Percentiles rank a stretch among this genome's conserved stretches.
Evolutionary conservation across 2,329 filamentous ascomycete genomes (phyloP).

Genomic region (Penicillium sp.): DNA sequence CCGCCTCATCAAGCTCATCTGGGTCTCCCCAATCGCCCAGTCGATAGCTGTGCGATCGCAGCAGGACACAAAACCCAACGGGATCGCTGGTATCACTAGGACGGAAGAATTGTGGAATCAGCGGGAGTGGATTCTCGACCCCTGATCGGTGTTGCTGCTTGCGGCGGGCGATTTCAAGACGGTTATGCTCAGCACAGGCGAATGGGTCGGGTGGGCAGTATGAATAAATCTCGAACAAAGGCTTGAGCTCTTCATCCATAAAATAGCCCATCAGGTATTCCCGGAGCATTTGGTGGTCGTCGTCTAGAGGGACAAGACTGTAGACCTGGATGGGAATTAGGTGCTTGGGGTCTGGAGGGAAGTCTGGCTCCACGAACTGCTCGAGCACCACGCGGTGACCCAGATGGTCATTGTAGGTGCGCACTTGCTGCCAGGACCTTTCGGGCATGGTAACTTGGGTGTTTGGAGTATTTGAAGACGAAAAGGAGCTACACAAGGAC

Average conservation of each 20-base stretch:
- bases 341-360: background rate
- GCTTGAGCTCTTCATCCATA: slow-evolving; percentile 9
- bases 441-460: background rate
- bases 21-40: slow-evolving; percentile 4
- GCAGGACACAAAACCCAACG: slow-evolving; percentile 16
- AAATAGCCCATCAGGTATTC: slow-evolving; percentile 15
- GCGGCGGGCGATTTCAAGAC: slow-evolving; percentile 13
- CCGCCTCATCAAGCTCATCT: background rate
- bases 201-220: slow-evolving; percentile 19
- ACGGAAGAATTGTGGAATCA: slow-evolving; percentile 14
- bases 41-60: slow-evolving; percentile 21
- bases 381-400: slow-evolving; percentile 19
- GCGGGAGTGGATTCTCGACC: slow-evolving; percentile 1
- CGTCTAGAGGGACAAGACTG: background rate
- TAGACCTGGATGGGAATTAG: background rate
- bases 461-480: too few relatives aligned
- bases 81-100: background rate
- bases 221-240: slow-evolving; percentile 23
- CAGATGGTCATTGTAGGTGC: slow-evolving; percentile 18
- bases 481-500: too few relatives aligned
- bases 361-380: slow-evolving; percentile 11
- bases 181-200: slow-evolving; percentile 15
- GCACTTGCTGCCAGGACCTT: slow-evolving; percentile 14
- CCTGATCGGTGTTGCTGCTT: slow-evolving; percentile 19
- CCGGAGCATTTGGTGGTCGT: slow-evolving; percentile 11